A percentile compares a stretch with the other conserved stretches of the same genome.
phyloP scores from a whole-genome alignment of 1,139 yeast species.

The Suhomyces anneliseae region DNA sequence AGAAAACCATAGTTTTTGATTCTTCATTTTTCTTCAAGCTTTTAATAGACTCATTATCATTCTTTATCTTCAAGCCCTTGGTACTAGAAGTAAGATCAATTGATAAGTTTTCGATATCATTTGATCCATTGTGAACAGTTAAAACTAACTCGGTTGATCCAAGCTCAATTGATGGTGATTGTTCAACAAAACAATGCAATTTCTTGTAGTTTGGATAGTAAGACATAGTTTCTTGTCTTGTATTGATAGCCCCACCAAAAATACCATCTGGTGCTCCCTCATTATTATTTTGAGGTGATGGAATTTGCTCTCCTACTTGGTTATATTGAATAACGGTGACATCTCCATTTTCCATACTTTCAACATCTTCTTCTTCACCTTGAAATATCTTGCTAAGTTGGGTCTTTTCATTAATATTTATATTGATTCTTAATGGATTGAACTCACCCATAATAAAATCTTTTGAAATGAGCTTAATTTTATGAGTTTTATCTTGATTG shows the following conservation, averaged over 20 bases:
- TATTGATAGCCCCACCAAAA: neutral
- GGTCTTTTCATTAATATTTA: conserved; percentile 24
- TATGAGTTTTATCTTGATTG: conserved; percentile 11
- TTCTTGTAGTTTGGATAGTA: conserved; percentile 22
- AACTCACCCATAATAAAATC: conserved; percentile 28
- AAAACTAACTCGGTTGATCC: conserved; percentile 25
- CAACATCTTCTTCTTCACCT: conserved; percentile 2
- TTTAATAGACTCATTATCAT: neutral
- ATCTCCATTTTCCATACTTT: conserved; percentile 9
- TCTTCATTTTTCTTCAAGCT: conserved; percentile 20
- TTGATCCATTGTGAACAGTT: conserved; percentile 22
- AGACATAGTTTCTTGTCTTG: neutral
- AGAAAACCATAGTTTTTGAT: conserved; percentile 23
- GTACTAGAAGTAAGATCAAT: conserved; percentile 19
- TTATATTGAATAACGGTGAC: conserved; percentile 15
- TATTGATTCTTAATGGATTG: conserved; percentile 20
- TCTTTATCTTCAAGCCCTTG: conserved; percentile 18
- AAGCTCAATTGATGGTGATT: conserved; percentile 15
- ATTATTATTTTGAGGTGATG: neutral
- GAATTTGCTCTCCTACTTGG: neutral
- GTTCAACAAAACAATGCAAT: conserved; percentile 23
- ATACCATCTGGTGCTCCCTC: neutral
- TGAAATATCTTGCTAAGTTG: conserved; percentile 11
- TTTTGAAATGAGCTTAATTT: conserved; percentile 23
- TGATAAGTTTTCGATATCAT: conserved; percentile 14